Conservation (phyloP, 257 asterid species). For the Henckelia pumila region DNA sequence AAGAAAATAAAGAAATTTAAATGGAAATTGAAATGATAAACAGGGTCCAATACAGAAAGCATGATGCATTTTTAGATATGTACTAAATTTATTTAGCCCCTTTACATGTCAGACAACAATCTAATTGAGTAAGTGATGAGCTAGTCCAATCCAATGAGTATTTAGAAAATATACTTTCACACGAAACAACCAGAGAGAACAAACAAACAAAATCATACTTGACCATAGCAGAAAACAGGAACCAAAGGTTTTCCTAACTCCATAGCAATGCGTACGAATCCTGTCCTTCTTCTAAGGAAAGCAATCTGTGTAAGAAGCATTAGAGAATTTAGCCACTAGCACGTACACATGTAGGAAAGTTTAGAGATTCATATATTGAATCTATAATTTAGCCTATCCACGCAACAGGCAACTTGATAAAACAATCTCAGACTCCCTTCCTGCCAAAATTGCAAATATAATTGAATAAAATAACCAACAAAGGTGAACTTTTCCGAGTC, state of each 20-base stretch:
- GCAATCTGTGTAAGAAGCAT: constrained; percentile 49
- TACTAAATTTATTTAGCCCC: background rate
- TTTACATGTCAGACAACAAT: background rate
- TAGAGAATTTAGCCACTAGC: constrained; percentile 23
- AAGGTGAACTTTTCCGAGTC: no score
- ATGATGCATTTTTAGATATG: background rate
- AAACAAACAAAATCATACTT: constrained; percentile 45
- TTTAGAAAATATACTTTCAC: background rate
- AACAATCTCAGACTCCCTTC: constrained; percentile 1
- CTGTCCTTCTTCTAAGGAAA: constrained; percentile 61
- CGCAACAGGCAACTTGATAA: background rate
- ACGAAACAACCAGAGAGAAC: constrained; percentile 13
- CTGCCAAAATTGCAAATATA: background rate
- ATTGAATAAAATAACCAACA: background rate
- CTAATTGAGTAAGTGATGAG: constrained; percentile 8
- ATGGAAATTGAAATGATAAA: background rate
- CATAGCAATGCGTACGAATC: constrained; percentile 86
- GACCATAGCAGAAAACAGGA: constrained; percentile 97
- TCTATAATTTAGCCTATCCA: constrained; percentile 2
- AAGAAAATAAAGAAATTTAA: background rate
- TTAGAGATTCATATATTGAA: background rate
- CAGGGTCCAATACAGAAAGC: constrained; percentile 3
- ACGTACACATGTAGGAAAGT: background rate
- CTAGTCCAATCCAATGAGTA: background rate
- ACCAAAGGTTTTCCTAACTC: constrained; percentile 90